Evolutionary conservation across 805 yeast genomes (phyloP), one percentile per base, ranked within the genome.

Genomic region (Alloascoidea hylecoeti): DNA sequence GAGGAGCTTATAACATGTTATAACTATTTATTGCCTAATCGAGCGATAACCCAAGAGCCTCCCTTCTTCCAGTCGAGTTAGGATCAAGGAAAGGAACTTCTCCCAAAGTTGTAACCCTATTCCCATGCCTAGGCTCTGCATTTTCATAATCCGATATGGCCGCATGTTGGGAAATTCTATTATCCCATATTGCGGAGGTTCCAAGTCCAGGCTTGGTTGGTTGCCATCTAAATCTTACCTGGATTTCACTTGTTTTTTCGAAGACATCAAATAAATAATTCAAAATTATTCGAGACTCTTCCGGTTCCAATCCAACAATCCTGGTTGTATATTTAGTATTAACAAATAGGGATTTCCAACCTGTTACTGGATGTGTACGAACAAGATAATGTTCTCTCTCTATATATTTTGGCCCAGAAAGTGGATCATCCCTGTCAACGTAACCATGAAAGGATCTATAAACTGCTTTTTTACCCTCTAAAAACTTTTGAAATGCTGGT

Each of bases 361-460:
- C 78, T 18, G 80, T 74, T 9, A 67, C 76, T 5, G 82, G 81
- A 46, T 76, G 76, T 32, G 78, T 71, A 56, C 80, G 66, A 28
- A 75, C 66, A 17, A 75, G 44, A 2, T 79, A 80, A 53, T 75
- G 82, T 41, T 64, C 69, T 52, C 76, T 64, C 45, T 64, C 74
- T 39, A 72, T 58, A 39, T 61, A 61, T 40, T 61, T 61, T 14
- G 64, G 66, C n/a, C 69, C 67, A 39, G 54, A 54, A 17, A 71
- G 59, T 16, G 72, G 74, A 18, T 61, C 59, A 16, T 63, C 55
- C n/a, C n/a, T n/a, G 40, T n/a, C n/a, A 27, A n/a, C 48, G n/a
- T n/a, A n/a, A n/a, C n/a, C 53, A n/a, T n/a, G n/a, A 37, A n/a
- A n/a, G n/a, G n/a, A n/a, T n/a, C n/a, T n/a, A 49, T 57, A n/a